phyloP scores from a whole-genome alignment of 148 eudicot genomes.

The Tetragonia tetragonoides region DNA sequence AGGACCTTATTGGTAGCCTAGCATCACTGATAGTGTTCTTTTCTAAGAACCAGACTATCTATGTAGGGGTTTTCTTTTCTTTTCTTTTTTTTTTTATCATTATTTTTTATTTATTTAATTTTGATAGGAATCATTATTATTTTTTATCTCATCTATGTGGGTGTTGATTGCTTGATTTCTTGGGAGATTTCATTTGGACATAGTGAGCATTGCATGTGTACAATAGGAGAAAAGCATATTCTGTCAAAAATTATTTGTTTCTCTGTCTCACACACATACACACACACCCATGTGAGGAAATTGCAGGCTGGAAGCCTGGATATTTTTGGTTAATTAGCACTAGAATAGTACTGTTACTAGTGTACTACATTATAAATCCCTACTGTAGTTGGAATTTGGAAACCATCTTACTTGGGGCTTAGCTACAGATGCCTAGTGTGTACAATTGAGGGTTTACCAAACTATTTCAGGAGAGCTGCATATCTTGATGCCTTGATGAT shows the following conservation, averaged over 20 bases:
- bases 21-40: slow-evolving; percentile 11
- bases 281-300: not conserved
- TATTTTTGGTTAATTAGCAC: not conserved
- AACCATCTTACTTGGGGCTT: too few relatives aligned
- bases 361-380: not conserved
- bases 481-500: not conserved
- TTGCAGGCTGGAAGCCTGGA: slow-evolving; percentile 6
- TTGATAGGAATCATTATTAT: too few relatives aligned
- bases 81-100: too few relatives aligned
- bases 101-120: too few relatives aligned
- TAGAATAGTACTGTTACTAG: not conserved
- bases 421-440: too few relatives aligned
- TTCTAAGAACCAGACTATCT: slow-evolving; percentile 18
- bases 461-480: not conserved
- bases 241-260: slow-evolving; percentile 1
- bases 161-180: slow-evolving; percentile 32
- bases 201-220: slow-evolving; percentile 14
- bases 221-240: slow-evolving; percentile 14
- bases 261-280: not conserved
- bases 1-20: slow-evolving; percentile 20
- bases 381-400: not conserved
- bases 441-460: too few relatives aligned
- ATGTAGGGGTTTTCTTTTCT: too few relatives aligned
- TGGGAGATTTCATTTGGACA: slow-evolving; percentile 9
- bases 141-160: slow-evolving; percentile 21